Conservation (phyloP, 2,329 filamentous ascomycete species). For the Fusarium subglutinans region DNA sequence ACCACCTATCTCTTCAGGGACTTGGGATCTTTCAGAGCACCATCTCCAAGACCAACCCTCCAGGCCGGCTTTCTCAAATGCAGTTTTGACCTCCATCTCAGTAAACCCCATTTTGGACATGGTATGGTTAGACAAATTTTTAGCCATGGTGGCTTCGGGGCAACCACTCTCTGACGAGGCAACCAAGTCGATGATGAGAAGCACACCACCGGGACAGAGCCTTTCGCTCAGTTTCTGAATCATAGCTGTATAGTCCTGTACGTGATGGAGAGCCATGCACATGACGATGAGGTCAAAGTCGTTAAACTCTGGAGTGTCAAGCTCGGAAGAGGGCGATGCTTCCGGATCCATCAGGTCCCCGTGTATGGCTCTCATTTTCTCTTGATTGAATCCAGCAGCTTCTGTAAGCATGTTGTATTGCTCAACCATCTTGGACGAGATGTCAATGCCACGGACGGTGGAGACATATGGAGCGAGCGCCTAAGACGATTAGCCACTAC, state of each 20-base stretch:
- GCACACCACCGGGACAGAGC: background rate
- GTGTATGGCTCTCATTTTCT: background rate
- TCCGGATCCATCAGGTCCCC: background rate
- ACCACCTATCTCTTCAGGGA: background rate
- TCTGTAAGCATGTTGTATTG: background rate
- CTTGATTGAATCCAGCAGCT: background rate
- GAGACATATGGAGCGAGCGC: background rate
- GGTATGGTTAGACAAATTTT: background rate
- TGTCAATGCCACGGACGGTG: background rate
- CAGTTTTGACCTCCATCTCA: background rate
- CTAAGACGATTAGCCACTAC: background rate
- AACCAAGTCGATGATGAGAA: background rate
- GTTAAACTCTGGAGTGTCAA: background rate
- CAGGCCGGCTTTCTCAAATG: background rate
- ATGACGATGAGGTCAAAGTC: background rate
- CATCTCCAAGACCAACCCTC: background rate
- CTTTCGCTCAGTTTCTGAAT: background rate
- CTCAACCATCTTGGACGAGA: background rate
- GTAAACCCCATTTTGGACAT: background rate
- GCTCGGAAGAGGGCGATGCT: background rate
- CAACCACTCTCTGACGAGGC: background rate
- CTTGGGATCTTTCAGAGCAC: background rate
- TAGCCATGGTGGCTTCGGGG: rapidly evolving
- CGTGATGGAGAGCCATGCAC: background rate
- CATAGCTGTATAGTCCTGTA: background rate